Evolutionary conservation across 176 grass and related monocot species (phyloP), one percentile per base, ranked within the genome.

Genomic region (Musa itinerans): DNA sequence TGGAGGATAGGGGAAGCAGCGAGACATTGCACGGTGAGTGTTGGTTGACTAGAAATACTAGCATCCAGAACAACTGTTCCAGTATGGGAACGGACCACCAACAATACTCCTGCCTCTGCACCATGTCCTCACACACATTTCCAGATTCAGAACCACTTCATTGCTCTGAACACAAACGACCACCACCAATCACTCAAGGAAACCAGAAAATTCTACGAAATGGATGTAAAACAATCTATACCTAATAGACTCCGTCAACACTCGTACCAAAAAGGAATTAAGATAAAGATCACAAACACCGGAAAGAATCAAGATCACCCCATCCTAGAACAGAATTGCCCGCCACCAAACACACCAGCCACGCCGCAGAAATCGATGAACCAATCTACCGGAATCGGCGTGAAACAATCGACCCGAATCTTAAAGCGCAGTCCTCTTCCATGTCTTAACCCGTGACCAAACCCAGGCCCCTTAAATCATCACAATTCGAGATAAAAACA

Each of bases 1-100:
- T 68, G 89, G 86, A 71, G 89, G 89, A 84, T 86, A 92, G 71
- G 86, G 83, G 78, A 92, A 92, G 78, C 89, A 92, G 86, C 89
- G 89, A 83, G 89, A 92, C 89, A 92, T 92, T 86, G 89, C 89
- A 88, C 89, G 64, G 71, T 73, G 57, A 29, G 20, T 56, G 72
- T 87, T 16, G 54, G 75, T 72, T 54, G 52, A 52, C 69, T 79
- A 73, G 74, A 34, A 62, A 71, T 50, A 29, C 76, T 73, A 82
- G 61, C 57, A 71, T 74, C 77, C 80, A 78, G 43, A 63, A 76
- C 64, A 87, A 48, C 64, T 79, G 78, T 71, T 71, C 62, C 73
- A 73, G 70, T 24, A 58, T 65, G 65, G 75, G 68, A 77, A 81
- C 65, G 58, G 81, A 76, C 79, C 59, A 65, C 78, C 65, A 83